Percentiles rank a stretch among this genome's conserved stretches.
phyloP scores from a whole-genome alignment of 768 basidiomycete genomes.

The Agrocybe chaxingu region DNA sequence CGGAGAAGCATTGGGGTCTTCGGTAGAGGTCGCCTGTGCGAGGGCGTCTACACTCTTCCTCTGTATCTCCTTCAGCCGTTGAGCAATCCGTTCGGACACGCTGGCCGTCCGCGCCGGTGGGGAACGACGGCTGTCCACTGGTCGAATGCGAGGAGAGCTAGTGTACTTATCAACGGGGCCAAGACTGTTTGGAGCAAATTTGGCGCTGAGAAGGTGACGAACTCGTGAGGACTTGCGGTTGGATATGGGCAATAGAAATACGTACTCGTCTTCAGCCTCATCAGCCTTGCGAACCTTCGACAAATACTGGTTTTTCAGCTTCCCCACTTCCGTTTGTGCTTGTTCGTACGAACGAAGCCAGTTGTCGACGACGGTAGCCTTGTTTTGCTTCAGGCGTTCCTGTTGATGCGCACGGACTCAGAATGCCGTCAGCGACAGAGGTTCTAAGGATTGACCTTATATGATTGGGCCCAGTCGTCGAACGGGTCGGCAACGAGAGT shows the following conservation, averaged over 20 bases:
- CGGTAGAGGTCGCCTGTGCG: slow-evolving; percentile 24
- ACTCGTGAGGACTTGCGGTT: slow-evolving; percentile 8
- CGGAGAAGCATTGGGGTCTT: slow-evolving; percentile 27
- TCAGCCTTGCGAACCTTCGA: slow-evolving; percentile 81
- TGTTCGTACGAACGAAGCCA: slow-evolving; percentile 74
- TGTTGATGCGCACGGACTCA: slow-evolving; percentile 22
- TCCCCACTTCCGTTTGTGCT: slow-evolving; percentile 60
- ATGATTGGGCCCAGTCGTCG: slow-evolving; percentile 69
- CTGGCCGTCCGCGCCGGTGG: slow-evolving; percentile 67
- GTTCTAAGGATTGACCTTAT: slow-evolving; percentile 47
- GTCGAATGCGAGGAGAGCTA: slow-evolving; percentile 66
- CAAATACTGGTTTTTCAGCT: slow-evolving; percentile 75
- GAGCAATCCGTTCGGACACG: slow-evolving; percentile 83
- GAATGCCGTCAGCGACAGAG: slow-evolving; percentile 3
- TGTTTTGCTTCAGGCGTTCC: slow-evolving; percentile 63
- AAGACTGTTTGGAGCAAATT: slow-evolving; percentile 74
- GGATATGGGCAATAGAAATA: slow-evolving; percentile 14
- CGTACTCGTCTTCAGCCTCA: slow-evolving; percentile 93
- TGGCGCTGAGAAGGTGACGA: slow-evolving; percentile 50
- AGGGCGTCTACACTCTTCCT: slow-evolving; percentile 44
- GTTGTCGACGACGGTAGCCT: slow-evolving; percentile 54
- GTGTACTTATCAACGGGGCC: slow-evolving; percentile 74
- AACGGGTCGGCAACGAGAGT: slow-evolving; percentile 80
- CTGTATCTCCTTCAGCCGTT: slow-evolving; percentile 79
- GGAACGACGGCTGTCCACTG: slow-evolving; percentile 49